Evolutionary conservation across 176 grass and related monocot genomes (phyloP), one percentile per base, ranked within the genome.

Genomic region (Ampelocalamus luodianensis): DNA sequence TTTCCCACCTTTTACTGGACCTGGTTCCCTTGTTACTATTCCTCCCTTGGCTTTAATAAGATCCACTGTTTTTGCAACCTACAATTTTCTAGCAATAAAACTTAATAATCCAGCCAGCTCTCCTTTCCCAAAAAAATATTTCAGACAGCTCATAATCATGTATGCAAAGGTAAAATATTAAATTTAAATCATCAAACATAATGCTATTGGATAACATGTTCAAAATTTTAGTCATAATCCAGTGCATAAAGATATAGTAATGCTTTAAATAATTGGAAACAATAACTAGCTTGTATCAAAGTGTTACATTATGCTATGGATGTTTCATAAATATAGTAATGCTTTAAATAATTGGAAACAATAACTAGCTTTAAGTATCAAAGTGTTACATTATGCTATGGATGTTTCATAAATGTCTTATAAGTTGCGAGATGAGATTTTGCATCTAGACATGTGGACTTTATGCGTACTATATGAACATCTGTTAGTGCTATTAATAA

Each of bases 11-110:
- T 98, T 95, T 54, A 98, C 91, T 44, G 91, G 87, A 56, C 91
- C 93, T 51, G 96, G 96, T 88, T 98, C 96, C 80, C 93, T 91
- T 36, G 89, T 98, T 62, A 98, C 89, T 51, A 78, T 95, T 85
- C 96, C 96, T 80, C 91, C 93, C 83, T 98, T 98, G 53, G 93
- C 93, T 86, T 98, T 98, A 83, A 95, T 81, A 85, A 98, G 87
- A 85, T 98, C 96, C 59, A 98, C 91, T 23, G 96, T 95, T 86
- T 95, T 98, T 26, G 88, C 75, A 76, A 98, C 93, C 96, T 98
- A 22, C 75, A 77, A 63, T 66, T 82, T 73, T 68, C 32, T 42
- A 78, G 12, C 36, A 72, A 59, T 76, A 45, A 77, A 91, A 65
- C 18, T 87, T 39, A 79, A 79, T 63, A 54, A 72, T 50, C 65